Conservation (phyloP, 2,329 filamentous ascomycete genomes). For the Thelonectria olida region DNA sequence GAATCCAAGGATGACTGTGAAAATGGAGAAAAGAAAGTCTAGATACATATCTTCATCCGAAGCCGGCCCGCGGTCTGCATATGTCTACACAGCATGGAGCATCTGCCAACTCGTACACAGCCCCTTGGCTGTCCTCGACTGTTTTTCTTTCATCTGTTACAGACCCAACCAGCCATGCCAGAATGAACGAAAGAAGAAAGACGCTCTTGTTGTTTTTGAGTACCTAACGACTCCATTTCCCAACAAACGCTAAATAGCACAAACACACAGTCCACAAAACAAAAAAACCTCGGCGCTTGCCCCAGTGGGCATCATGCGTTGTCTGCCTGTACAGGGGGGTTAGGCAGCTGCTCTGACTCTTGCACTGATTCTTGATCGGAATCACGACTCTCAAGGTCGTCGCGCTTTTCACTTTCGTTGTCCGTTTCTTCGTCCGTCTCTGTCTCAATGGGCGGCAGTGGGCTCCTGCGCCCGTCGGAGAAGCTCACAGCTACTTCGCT, state of each 20-base stretch:
- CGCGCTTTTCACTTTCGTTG: conserved; percentile 35
- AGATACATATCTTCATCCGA: conserved; percentile 34
- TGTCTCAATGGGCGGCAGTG: conserved; percentile 61
- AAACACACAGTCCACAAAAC: conserved; percentile 25
- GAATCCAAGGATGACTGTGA: conserved; percentile 24
- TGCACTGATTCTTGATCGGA: conserved; percentile 41
- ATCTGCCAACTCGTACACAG: conserved; percentile 6
- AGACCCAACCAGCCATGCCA: conserved; percentile 17
- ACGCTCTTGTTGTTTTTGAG: conserved; percentile 15
- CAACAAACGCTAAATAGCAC: conserved; percentile 41
- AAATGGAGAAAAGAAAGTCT: conserved; percentile 30
- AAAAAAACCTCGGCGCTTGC: conserved; percentile 12
- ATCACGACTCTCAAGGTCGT: conserved; percentile 39
- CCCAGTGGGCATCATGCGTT: conserved; percentile 41
- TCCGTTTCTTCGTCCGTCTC: conserved; percentile 45
- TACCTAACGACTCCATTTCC: conserved; percentile 17
- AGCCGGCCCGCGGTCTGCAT: conserved; percentile 17
- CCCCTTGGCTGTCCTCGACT: conserved; percentile 7
- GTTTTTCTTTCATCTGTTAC: conserved; percentile 12
- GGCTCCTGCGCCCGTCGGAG: conserved; percentile 66
- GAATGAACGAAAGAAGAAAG: background rate
- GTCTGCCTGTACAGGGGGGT: conserved; percentile 43
- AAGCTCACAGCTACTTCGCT: conserved; percentile 69
- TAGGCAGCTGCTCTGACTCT: conserved; percentile 42
- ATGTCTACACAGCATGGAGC: conserved; percentile 11